Percentiles rank a stretch among this genome's conserved stretches.
Conservation (phyloP, 202 grass and related monocot genomes). For the Zoysia matrella region DNA sequence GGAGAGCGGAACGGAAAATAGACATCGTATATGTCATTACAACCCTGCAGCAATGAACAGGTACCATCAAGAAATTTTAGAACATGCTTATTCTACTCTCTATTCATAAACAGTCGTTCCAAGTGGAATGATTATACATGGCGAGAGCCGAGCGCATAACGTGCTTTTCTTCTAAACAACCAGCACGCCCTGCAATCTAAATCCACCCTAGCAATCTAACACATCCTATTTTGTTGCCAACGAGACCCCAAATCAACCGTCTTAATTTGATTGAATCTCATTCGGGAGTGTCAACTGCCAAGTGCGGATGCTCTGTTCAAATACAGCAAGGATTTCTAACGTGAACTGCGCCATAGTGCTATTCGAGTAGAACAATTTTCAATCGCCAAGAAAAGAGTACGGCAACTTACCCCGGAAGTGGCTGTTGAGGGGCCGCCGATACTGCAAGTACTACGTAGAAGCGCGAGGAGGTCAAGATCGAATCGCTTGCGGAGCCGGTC, state of each 20-base stretch:
- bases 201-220: neutral
- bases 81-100: neutral
- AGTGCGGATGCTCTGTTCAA: neutral
- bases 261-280: neutral
- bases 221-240: neutral
- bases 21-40: constrained; percentile 25
- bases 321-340: neutral
- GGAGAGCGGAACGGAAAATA: constrained; percentile 38
- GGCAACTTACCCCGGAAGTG: neutral
- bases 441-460: neutral
- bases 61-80: constrained; percentile 8
- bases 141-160: no score
- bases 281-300: neutral
- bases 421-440: neutral
- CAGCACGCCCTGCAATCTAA: constrained; percentile 1
- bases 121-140: neutral
- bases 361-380: neutral
- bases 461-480: neutral
- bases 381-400: neutral
- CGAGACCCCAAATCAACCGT: neutral
- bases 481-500: neutral
- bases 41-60: constrained; percentile 32
- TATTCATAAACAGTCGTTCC: neutral
- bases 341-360: neutral
- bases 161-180: neutral